Evolutionary conservation across 306 rosid species (phyloP).

Genomic region (Trifolium fragiferum): DNA sequence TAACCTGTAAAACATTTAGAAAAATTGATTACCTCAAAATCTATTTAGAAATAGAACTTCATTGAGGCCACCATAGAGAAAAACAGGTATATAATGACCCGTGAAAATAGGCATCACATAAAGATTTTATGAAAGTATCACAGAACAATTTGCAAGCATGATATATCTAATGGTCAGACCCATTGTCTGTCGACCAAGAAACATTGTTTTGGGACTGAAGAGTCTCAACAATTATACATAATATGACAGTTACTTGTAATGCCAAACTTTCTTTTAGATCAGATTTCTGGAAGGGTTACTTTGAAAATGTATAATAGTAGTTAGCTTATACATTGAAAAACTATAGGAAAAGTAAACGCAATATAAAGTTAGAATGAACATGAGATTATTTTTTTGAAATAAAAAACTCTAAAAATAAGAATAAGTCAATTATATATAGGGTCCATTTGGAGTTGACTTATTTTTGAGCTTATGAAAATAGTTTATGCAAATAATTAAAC

Average conservation of each 20-base stretch:
- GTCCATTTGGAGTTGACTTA: too few species aligned
- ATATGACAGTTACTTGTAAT: conserved; percentile 9
- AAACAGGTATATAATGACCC: conserved; percentile 25
- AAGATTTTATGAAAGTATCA: conserved; percentile 10
- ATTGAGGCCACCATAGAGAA: conserved; percentile 12
- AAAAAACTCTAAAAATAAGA: conserved; percentile 12
- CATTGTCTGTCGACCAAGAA: conserved; percentile 23
- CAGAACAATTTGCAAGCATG: conserved; percentile 23
- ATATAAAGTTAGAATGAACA: conserved; percentile 23
- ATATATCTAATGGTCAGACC: conserved; percentile 37
- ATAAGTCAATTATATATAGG: conserved; percentile 19
- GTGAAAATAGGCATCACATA: conserved; percentile 19
- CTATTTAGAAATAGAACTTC: conserved; percentile 23
- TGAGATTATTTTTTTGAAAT: background rate
- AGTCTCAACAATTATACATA: conserved; percentile 3
- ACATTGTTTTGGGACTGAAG: conserved; percentile 5
- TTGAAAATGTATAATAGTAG: conserved; percentile 14
- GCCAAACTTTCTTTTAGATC: conserved; percentile 23
- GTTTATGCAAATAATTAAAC: too few species aligned
- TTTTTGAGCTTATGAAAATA: too few species aligned
- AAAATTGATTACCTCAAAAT: conserved; percentile 18
- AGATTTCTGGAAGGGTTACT: conserved; percentile 22
- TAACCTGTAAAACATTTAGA: conserved; percentile 63
- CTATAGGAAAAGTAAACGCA: conserved; percentile 15
- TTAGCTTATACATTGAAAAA: conserved; percentile 24